Evolutionary conservation across 305 asterid genomes (phyloP).

Genomic region (Withania somnifera): DNA sequence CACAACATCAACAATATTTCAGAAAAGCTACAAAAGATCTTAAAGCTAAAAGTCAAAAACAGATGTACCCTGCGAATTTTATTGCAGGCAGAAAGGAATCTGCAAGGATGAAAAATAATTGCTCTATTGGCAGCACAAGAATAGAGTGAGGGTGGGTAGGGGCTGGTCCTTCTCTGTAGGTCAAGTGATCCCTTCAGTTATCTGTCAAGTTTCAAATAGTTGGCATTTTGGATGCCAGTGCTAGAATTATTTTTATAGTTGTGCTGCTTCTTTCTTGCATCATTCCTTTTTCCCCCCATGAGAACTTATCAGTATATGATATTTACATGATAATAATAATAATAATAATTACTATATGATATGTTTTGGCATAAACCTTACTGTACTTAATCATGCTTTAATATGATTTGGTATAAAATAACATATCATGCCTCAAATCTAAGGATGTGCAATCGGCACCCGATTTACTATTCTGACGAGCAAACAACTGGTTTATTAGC

Average conservation of each 20-base stretch:
- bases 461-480: not conserved
- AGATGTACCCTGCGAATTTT: constrained; percentile 2
- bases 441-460: not conserved
- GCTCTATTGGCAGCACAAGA: not conserved
- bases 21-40: not conserved
- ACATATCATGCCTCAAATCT: no score
- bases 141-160: not conserved
- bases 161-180: not conserved
- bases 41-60: constrained; percentile 17
- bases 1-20: not conserved
- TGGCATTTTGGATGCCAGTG: not conserved
- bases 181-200: constrained; percentile 6
- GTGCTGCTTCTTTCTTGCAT: no score
- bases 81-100: constrained; percentile 14
- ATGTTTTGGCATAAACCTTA: no score
- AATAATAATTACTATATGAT: no score
- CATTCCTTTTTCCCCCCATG: no score
- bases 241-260: not conserved
- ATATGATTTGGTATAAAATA: no score
- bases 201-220: constrained; percentile 1
- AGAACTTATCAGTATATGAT: no score
- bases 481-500: no score
- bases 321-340: no score
- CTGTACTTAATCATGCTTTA: no score
- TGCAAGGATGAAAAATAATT: constrained; percentile 17